Conservation (phyloP, 768 basidiomycete species). For the Hygrophorus russula region DNA sequence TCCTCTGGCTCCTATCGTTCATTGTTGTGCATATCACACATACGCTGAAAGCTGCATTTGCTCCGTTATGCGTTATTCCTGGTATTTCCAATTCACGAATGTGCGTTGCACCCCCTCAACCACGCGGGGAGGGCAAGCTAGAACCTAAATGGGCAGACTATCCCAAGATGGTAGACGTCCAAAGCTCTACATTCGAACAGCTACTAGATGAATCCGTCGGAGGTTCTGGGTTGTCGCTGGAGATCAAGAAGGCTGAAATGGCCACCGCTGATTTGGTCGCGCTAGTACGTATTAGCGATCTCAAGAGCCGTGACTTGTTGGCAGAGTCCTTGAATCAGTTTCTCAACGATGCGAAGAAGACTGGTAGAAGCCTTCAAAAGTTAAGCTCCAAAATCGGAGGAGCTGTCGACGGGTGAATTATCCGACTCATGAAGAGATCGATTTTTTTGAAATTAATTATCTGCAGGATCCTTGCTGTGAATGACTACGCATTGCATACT, state of each 20-base stretch:
- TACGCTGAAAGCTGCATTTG: conserved; percentile 34
- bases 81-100: conserved; percentile 36
- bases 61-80: conserved; percentile 55
- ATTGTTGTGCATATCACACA: conserved; percentile 28
- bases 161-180: conserved; percentile 45
- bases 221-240: conserved; percentile 47
- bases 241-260: conserved; percentile 70
- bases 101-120: conserved; percentile 22
- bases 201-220: conserved; percentile 49
- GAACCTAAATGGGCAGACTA: conserved; percentile 45
- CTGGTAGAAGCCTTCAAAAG: conserved; percentile 48
- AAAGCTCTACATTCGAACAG: conserved; percentile 52
- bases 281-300: conserved; percentile 50
- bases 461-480: conserved; percentile 59
- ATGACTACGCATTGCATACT: conserved; percentile 53
- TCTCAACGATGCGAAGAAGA: conserved; percentile 47
- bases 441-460: not conserved
- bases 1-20: conserved; percentile 38
- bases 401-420: conserved; percentile 58
- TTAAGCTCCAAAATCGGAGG: conserved; percentile 60
- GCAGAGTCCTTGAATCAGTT: conserved; percentile 43
- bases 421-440: not conserved
- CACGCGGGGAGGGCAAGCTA: conserved; percentile 1
- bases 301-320: conserved; percentile 48
- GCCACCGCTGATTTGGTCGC: conserved; percentile 58